Base-by-base conservation (phyloP, 1,284 basidiomycete genomes). In the Macrocybe sp. region DNA sequence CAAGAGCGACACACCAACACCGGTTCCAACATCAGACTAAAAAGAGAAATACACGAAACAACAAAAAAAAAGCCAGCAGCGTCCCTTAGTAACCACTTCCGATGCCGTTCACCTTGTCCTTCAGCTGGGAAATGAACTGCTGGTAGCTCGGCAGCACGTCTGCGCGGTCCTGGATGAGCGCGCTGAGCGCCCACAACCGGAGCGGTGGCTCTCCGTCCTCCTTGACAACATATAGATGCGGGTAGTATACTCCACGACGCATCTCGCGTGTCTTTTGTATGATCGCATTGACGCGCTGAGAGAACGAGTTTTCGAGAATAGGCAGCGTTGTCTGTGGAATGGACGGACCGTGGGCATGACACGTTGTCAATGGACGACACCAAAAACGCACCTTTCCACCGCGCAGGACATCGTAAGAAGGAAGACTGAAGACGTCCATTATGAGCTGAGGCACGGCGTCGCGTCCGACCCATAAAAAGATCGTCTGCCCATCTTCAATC, bases 181-280 rank as follows among this genome's bases (percentile, higher is more conserved):
- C 80, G 62, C 91, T 94, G 55, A 99, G 76, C 0, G 96, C 97
- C 95, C 95, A 98, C 55, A 93, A 79, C 51, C 95, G 76, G 62
- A 99, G 73, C 42, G 92, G 85, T 2, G 93, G 91, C 68, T 99
- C 97, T 48, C 94, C 96, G 60, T 99, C 97, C 65, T 97, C 94
- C 72, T 99, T 99, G 60, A 98, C 95, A 38, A 99, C 74, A 64
- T 98, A 99, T n/a, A 99, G 72, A 63, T 97, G 92, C 10, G 93
- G 92, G 62, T 88, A 85, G 68, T 98, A 99, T 3, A 89, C 85
- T 7, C 96, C 95, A 37, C 93, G 78, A 46, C 89, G 84, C 74
- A 87, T 80, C 68, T 97, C 93, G 12, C 94, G 78, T 32, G 90
- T 91, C 73, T 97, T 97, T 67, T 91, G 88, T 46, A 99, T 73